Evolutionary conservation across 2,329 filamentous ascomycete species (phyloP).

Genomic region (Monilinia vaccinii-corymbosi): DNA sequence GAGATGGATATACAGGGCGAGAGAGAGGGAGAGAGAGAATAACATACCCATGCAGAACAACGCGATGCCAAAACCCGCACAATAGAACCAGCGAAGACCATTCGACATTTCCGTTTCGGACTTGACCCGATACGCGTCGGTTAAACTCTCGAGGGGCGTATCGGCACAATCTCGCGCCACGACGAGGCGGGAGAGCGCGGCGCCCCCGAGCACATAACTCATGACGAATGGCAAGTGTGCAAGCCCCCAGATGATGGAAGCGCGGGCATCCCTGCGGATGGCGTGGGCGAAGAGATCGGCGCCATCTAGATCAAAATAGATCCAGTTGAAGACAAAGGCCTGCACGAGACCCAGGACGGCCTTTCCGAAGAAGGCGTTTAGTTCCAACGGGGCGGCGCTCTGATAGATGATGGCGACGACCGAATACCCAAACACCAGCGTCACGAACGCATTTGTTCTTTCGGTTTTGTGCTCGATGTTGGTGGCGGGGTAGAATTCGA

Average conservation of each 20-base stretch:
- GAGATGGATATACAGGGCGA: not conserved
- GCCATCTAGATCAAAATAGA: constrained; percentile 55
- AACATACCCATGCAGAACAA: constrained; percentile 40
- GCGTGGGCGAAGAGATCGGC: constrained; percentile 48
- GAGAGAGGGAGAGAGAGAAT: not conserved
- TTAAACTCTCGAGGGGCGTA: constrained; percentile 40
- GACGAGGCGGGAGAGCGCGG: constrained; percentile 49
- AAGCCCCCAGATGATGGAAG: constrained; percentile 44
- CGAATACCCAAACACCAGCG: constrained; percentile 55
- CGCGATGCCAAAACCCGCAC: constrained; percentile 48
- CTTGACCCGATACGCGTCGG: constrained; percentile 39
- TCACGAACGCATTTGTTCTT: constrained; percentile 54
- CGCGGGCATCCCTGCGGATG: constrained; percentile 42
- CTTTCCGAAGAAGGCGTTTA: constrained; percentile 54
- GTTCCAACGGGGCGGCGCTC: constrained; percentile 39
- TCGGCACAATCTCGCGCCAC: constrained; percentile 45
- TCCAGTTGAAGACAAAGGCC: constrained; percentile 51
- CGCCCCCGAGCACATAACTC: constrained; percentile 50
- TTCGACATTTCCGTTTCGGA: constrained; percentile 41
- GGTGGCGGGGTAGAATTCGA: constrained; percentile 52
- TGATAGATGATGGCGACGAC: constrained; percentile 55
- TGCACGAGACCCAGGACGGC: constrained; percentile 49
- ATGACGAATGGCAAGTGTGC: constrained; percentile 55
- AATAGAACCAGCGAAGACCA: constrained; percentile 55
- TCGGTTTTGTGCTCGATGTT: constrained; percentile 61